These are phyloP conservation scores for Saccharomyces hybrid DNA, from an alignment of 1,139 yeast genomes.

Conservation along the genomic window DNA sequence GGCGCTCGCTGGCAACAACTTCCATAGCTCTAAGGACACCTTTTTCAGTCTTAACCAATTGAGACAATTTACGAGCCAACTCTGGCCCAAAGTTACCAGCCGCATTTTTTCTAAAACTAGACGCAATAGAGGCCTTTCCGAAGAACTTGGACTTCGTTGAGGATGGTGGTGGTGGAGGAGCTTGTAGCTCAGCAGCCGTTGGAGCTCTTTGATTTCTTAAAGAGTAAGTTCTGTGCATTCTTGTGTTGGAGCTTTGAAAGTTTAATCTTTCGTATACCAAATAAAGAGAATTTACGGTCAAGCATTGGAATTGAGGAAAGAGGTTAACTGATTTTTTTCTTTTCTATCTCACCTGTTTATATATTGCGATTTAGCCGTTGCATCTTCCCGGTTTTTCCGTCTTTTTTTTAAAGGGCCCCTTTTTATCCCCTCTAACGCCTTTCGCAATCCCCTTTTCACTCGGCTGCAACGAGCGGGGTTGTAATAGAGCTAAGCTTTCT, in stretches of 20 bases:
- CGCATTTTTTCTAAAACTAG: conserved; percentile 57
- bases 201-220: conserved; percentile 74
- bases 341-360: neutral
- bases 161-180: conserved; percentile 76
- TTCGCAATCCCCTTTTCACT: neutral
- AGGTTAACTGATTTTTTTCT: neutral
- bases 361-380: neutral
- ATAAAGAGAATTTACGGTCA: neutral
- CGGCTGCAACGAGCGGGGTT: conserved; percentile 1
- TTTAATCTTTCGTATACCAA: neutral
- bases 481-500: neutral
- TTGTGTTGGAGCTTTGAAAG: conserved; percentile 2
- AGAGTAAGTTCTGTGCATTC: conserved; percentile 78
- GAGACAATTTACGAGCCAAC: conserved; percentile 65
- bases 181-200: conserved; percentile 71
- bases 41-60: conserved; percentile 74
- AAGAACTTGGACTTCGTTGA: conserved; percentile 63
- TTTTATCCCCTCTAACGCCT: conserved; percentile 1
- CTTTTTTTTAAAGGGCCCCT: neutral
- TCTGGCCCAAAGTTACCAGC: conserved; percentile 78
- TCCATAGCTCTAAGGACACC: conserved; percentile 74
- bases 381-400: neutral
- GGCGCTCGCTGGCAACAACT: conserved; percentile 68
- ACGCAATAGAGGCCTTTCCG: conserved; percentile 63
- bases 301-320: neutral